phyloP scores from a whole-genome alignment of 2,329 filamentous ascomycete species.

The Leptographium radiaticola region DNA sequence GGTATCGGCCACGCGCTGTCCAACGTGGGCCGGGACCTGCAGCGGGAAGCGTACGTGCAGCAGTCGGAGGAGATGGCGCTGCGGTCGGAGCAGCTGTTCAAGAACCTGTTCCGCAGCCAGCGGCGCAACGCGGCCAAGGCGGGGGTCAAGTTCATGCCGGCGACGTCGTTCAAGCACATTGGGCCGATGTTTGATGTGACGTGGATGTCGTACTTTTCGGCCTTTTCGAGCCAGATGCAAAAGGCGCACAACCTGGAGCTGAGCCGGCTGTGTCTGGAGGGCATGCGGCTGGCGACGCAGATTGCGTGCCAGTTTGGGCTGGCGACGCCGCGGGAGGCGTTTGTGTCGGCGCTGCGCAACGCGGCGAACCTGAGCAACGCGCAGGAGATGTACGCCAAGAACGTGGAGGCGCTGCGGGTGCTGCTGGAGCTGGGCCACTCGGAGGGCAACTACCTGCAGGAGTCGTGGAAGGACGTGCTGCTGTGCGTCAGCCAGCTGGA shows the following conservation, averaged over 20 bases:
- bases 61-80: constrained; percentile 84
- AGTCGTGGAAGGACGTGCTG: constrained; percentile 90
- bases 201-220: constrained; percentile 98
- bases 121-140: constrained; percentile 61
- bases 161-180: constrained; percentile 86
- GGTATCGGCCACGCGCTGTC: constrained; percentile 80
- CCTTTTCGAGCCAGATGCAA: constrained; percentile 83
- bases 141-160: constrained; percentile 70
- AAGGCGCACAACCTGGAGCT: constrained; percentile 87
- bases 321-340: constrained; percentile 85
- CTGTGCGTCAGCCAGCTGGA: constrained; percentile 95
- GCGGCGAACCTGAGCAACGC: constrained; percentile 94
- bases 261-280: constrained; percentile 85
- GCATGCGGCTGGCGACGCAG: constrained; percentile 84
- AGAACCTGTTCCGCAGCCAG: constrained; percentile 82
- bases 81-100: constrained; percentile 72
- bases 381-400: constrained; percentile 89
- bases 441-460: constrained; percentile 78
- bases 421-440: constrained; percentile 84
- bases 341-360: constrained; percentile 83
- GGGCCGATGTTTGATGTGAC: constrained; percentile 98
- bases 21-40: constrained; percentile 81
- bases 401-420: constrained; percentile 85
- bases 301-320: constrained; percentile 91
- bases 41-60: constrained; percentile 85